These are phyloP conservation scores for Physcomitrellopsis africana DNA, from an alignment of 225 moss, liverwort and hornwort species.

Conservation along the genomic window DNA sequence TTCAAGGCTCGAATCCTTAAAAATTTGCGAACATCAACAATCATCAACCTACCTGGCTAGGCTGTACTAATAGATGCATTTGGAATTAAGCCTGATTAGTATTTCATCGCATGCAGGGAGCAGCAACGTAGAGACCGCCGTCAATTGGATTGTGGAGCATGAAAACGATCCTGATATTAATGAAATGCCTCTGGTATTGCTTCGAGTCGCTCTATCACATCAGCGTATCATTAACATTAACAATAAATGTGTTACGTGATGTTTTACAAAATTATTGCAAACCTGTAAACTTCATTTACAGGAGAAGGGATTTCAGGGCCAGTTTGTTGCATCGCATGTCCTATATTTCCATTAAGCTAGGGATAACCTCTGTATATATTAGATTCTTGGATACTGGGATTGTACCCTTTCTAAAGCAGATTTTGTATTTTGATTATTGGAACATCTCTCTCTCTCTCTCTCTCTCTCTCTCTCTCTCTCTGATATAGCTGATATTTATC, in stretches of 20 bases:
- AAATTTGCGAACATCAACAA: too few species aligned
- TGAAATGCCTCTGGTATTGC: constrained; percentile 83
- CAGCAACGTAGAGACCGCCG: constrained; percentile 74
- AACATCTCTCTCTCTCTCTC: too few species aligned
- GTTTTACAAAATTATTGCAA: not conserved
- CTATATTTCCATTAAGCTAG: too few species aligned
- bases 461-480: too few species aligned
- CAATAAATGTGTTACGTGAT: not conserved
- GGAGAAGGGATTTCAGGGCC: too few species aligned
- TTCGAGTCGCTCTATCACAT: not conserved
- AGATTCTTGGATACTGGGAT: too few species aligned
- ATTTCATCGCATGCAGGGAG: constrained; percentile 45
- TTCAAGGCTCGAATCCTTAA: too few species aligned
- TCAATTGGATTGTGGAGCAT: constrained; percentile 96
- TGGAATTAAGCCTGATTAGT: constrained; percentile 13
- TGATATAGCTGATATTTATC: not conserved
- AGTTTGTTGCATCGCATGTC: too few species aligned
- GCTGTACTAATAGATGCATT: not conserved
- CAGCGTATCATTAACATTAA: constrained; percentile 9
- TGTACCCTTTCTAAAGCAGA: too few species aligned
- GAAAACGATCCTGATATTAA: constrained; percentile 86
- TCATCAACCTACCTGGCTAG: not conserved
- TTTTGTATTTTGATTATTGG: too few species aligned
- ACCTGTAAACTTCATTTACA: too few species aligned
- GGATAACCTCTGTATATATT: too few species aligned